Conservation (phyloP, 345 rosid species). For the Sapria himalayana region DNA sequence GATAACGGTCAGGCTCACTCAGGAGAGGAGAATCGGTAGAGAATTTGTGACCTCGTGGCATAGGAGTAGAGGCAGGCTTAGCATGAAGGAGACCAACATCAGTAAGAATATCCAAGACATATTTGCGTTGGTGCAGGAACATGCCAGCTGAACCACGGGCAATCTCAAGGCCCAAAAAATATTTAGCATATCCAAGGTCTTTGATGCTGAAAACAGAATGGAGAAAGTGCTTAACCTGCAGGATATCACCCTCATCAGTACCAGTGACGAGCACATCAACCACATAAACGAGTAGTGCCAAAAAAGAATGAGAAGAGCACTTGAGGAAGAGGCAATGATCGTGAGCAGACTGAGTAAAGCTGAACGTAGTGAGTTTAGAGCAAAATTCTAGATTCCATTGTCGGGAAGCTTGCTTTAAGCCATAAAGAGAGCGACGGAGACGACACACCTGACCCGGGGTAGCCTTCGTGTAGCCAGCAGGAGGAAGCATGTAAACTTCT, state of each 20-base stretch:
- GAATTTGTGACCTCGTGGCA: not conserved
- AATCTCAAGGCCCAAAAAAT: conserved; percentile 6
- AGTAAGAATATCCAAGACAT: conserved; percentile 1
- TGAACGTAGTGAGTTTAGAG: too few species aligned
- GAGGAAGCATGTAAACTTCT: too few species aligned
- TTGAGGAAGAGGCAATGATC: too few species aligned
- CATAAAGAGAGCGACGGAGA: too few species aligned
- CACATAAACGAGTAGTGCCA: not conserved
- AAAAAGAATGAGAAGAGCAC: too few species aligned
- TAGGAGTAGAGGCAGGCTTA: not conserved
- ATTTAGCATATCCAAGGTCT: conserved; percentile 1
- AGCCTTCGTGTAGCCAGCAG: too few species aligned
- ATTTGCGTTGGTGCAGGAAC: not conserved
- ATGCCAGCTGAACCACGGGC: not conserved
- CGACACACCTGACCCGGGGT: too few species aligned
- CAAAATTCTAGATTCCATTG: too few species aligned
- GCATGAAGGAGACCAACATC: not conserved
- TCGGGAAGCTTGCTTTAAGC: too few species aligned
- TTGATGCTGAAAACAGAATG: not conserved
- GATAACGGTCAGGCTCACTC: not conserved
- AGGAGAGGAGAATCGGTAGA: not conserved
- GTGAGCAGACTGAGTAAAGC: too few species aligned
- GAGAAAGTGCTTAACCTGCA: not conserved
- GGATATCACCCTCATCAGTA: not conserved
- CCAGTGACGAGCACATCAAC: conserved; percentile 4